Evolutionary conservation across 495 filamentous ascomycete genomes (phyloP).

Genomic region (Annulohypoxylon stygium): DNA sequence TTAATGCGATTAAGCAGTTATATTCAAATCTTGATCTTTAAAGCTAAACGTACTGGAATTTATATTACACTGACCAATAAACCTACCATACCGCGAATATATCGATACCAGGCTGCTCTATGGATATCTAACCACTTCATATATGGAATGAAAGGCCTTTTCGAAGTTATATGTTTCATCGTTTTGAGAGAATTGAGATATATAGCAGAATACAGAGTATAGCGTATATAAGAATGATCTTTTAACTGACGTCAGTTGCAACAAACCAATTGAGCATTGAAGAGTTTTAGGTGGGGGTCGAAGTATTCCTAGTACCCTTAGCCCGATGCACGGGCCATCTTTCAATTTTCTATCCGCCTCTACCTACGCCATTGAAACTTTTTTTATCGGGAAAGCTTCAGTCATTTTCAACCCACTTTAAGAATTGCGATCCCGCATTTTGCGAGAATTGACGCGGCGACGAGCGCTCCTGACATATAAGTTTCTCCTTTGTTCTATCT

Average conservation of each 20-base stretch:
- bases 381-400: constrained; percentile 33
- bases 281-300: constrained; percentile 10
- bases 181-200: not conserved
- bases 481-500: constrained; percentile 11
- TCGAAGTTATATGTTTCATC: not conserved
- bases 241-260: not conserved
- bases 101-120: no score
- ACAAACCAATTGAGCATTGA: not conserved
- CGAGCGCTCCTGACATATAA: constrained; percentile 10
- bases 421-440: constrained; percentile 34
- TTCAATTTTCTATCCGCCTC: constrained; percentile 16
- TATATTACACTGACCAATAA: no score
- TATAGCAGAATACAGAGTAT: not conserved
- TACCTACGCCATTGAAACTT: constrained; percentile 33
- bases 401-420: constrained; percentile 22
- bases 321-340: constrained; percentile 24
- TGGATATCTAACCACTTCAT: no score
- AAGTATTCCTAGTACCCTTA: constrained; percentile 14
- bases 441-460: constrained; percentile 23
- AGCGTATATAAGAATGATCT: not conserved
- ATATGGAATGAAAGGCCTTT: no score
- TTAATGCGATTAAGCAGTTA: not conserved
- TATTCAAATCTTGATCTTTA: not conserved
- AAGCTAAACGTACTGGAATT: no score
- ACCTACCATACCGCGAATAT: no score